phyloP scores from a whole-genome alignment of 1,139 yeast genomes.

The Suhomyces terraborum region DNA sequence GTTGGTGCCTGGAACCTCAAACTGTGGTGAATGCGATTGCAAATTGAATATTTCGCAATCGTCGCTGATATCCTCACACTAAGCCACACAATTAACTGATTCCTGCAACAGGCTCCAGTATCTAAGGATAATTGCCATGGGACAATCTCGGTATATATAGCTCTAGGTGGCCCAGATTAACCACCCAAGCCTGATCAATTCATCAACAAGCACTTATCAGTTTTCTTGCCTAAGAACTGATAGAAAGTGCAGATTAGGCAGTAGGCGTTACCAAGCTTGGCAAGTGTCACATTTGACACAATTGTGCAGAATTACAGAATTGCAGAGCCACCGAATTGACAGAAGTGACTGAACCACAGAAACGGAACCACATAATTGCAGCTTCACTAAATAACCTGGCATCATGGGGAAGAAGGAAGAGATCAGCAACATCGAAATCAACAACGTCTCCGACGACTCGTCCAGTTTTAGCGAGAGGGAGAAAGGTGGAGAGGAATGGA shows the following conservation, averaged over 20 bases:
- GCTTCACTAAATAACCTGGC: too few species aligned
- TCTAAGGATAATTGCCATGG: background rate
- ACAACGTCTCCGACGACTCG: constrained; percentile 7
- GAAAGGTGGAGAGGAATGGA: constrained; percentile 11
- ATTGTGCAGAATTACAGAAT: too few species aligned
- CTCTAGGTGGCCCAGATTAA: background rate
- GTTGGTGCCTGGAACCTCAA: background rate
- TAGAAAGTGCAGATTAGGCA: constrained; percentile 1
- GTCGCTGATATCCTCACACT: background rate
- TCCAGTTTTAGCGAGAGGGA: constrained; percentile 7
- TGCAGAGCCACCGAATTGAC: too few species aligned
- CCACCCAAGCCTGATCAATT: too few species aligned
- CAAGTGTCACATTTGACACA: too few species aligned
- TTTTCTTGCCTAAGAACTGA: constrained; percentile 1
- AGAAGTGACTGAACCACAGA: too few species aligned
- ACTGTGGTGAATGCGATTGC: background rate
- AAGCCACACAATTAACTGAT: constrained; percentile 5
- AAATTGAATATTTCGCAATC: constrained; percentile 8
- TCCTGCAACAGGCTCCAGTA: background rate
- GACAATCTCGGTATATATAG: background rate
- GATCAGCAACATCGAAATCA: background rate
- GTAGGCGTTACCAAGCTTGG: background rate
- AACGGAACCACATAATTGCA: too few species aligned
- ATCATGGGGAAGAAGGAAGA: background rate
- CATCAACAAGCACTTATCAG: constrained; percentile 1